A percentile compares a stretch with the other conserved stretches of the same genome.
Evolutionary conservation across 1,284 basidiomycete genomes (phyloP).

Genomic region (Golubevia sp.): DNA sequence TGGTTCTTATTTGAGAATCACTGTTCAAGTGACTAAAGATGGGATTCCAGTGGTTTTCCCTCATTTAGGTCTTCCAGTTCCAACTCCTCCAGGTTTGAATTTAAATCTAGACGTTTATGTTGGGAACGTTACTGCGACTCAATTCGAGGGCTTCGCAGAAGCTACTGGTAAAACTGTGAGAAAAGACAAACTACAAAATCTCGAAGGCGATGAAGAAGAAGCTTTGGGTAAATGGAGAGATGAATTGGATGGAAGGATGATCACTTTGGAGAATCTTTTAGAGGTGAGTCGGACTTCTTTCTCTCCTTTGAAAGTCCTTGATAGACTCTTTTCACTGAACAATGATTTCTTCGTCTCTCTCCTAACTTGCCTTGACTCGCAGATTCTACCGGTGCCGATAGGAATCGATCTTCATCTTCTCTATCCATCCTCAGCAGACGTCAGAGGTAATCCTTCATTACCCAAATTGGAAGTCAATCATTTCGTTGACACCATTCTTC

Average conservation of each 20-base stretch:
- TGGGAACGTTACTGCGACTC: slow-evolving; percentile 77
- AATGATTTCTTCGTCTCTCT: neutral
- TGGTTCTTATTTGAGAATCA: slow-evolving; percentile 82
- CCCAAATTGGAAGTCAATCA: slow-evolving; percentile 51
- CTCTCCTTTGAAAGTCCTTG: neutral
- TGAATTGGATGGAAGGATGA: slow-evolving; percentile 23
- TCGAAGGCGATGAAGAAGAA: slow-evolving; percentile 11
- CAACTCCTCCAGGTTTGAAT: neutral
- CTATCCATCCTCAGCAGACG: slow-evolving; percentile 46
- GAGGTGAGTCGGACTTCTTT: slow-evolving; percentile 9
- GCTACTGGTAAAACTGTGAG: slow-evolving; percentile 7
- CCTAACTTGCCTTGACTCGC: neutral
- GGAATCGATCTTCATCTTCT: slow-evolving; percentile 54
- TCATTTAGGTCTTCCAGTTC: slow-evolving; percentile 73
- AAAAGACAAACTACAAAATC: neutral
- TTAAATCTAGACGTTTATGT: slow-evolving; percentile 78
- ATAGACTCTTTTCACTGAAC: neutral
- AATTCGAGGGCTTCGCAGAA: slow-evolving; percentile 75
- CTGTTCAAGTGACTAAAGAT: slow-evolving; percentile 91
- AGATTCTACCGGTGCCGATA: slow-evolving; percentile 34
- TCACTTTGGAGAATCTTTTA: slow-evolving; percentile 43
- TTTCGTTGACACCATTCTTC: slow-evolving; percentile 56
- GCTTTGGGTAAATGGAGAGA: slow-evolving; percentile 36
- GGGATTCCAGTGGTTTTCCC: slow-evolving; percentile 81
- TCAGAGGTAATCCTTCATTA: slow-evolving; percentile 34